phyloP scores from a whole-genome alignment of 2,329 filamentous ascomycete genomes.

The Ascochyta clinopodiicola region DNA sequence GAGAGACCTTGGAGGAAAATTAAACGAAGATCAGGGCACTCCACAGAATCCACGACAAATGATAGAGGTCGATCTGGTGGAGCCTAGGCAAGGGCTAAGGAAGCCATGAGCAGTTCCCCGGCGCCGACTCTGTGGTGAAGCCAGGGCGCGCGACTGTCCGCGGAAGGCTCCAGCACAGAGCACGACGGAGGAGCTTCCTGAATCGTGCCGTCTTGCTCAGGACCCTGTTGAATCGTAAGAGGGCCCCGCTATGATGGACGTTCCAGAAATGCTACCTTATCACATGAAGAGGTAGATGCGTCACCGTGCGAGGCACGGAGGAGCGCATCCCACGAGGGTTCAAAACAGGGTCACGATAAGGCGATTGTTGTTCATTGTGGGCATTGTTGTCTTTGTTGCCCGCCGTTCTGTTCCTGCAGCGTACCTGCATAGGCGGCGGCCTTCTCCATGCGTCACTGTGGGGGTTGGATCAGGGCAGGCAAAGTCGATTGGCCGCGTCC shows the following conservation, averaged over 20 bases:
- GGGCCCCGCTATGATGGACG: constrained; percentile 36
- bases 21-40: constrained; percentile 45
- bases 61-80: constrained; percentile 46
- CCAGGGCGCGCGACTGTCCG: constrained; percentile 27
- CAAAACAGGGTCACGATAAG: constrained; percentile 26
- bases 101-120: constrained; percentile 49
- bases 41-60: constrained; percentile 39
- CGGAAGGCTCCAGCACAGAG: constrained; percentile 34
- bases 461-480: constrained; percentile 26
- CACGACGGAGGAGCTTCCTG: constrained; percentile 36
- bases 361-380: constrained; percentile 7
- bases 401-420: constrained; percentile 48
- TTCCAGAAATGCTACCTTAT: constrained; percentile 40
- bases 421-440: constrained; percentile 50
- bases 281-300: constrained; percentile 14
- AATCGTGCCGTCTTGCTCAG: constrained; percentile 35
- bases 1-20: constrained; percentile 32
- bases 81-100: constrained; percentile 40
- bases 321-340: constrained; percentile 15
- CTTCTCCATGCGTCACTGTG: constrained; percentile 39
- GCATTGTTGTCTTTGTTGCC: constrained; percentile 11
- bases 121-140: constrained; percentile 41
- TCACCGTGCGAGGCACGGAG: constrained; percentile 14
- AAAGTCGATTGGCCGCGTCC: constrained; percentile 34
- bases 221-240: constrained; percentile 36